Evolutionary conservation across 441 rosid species (phyloP), one percentile per base, ranked within the genome.

Genomic region (Cnidoscolus chayamansa): DNA sequence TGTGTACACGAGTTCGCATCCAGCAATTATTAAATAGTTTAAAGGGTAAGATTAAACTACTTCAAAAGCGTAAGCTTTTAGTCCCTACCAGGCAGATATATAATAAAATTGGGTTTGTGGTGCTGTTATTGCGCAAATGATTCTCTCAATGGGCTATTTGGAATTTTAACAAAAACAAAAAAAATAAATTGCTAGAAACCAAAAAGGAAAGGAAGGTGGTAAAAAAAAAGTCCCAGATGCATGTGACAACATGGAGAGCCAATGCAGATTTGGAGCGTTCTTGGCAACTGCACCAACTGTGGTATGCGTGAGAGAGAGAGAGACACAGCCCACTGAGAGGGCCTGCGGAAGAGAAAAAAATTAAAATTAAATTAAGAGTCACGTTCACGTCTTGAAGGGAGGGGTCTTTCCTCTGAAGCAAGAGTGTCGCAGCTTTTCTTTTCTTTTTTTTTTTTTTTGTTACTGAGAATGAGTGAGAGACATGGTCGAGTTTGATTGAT

Each of bases 301-400:
- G 4, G 25, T 20, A 25, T 10, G 4, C 25, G 9, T 3, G n/a
- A 60, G 64, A 11, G 12, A 43, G 13, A 32, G 37, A 31, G 45
- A 32, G 19, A 32, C 47, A 35, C 37, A 6, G 30, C 15, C 40
- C 40, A 35, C 40, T 35, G 40, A 4, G 40, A 35, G 40, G 40
- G 40, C 3, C 40, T 35, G 40, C 25, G 25, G 25, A 25, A 25
- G 25, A 25, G 25, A 35, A 35, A 35, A 35, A 35, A 35, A 35
- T 35, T 35, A 35, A 35, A 35, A 63, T 70, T 77, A 32, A 55
- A 72, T 67, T 50, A 67, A 30, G 72, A 63, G 73, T 77, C 70
- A 72, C 20, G 72, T 63, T 77, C 60, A 68, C 62, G 70, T 53
- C 74, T 63, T 12, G 31, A 55, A 6, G 8, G 4, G 35, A 6